Evolutionary conservation across 306 rosid species (phyloP).

Genomic region (Cucumis melo): DNA sequence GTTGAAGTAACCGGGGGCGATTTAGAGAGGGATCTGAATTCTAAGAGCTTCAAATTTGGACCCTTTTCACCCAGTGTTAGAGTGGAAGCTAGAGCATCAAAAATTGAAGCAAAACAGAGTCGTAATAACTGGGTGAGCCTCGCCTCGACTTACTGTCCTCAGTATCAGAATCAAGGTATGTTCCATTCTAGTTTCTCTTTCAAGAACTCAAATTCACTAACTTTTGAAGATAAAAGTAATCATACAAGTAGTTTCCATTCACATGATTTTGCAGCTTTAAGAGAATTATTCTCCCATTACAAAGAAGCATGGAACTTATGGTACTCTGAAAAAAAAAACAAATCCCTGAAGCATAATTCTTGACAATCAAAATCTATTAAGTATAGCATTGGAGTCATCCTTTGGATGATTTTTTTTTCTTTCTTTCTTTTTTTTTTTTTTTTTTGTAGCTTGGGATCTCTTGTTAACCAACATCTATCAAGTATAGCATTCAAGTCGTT

Average conservation of each 20-base stretch:
- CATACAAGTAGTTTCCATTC: not conserved
- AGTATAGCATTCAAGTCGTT: not conserved
- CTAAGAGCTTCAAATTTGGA: conserved; percentile 59
- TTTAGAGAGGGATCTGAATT: conserved; percentile 22
- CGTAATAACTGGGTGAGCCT: conserved; percentile 65
- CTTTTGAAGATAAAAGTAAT: not conserved
- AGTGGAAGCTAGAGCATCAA: conserved; percentile 26
- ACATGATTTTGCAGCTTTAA: conserved; percentile 41
- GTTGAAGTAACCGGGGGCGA: conserved; percentile 21
- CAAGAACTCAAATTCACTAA: not conserved
- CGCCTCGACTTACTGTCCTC: conserved; percentile 47
- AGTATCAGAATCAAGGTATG: conserved; percentile 80
- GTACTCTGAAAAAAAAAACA: conserved; percentile 46
- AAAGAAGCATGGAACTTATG: conserved; percentile 83
- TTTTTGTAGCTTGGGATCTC: not conserved
- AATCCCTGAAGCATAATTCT: conserved; percentile 25
- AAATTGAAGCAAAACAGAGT: conserved; percentile 23
- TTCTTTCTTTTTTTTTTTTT: no score
- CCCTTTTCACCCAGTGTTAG: conserved; percentile 65
- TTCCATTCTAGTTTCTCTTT: conserved; percentile 3
- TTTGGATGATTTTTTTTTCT: not conserved
- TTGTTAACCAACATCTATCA: not conserved
- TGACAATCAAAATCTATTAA: not conserved
- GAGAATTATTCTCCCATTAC: conserved; percentile 75
- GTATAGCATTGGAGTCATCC: not conserved